Evolutionary conservation across 768 basidiomycete species (phyloP).

Genomic region (Omphalotus guepiniiformis): DNA sequence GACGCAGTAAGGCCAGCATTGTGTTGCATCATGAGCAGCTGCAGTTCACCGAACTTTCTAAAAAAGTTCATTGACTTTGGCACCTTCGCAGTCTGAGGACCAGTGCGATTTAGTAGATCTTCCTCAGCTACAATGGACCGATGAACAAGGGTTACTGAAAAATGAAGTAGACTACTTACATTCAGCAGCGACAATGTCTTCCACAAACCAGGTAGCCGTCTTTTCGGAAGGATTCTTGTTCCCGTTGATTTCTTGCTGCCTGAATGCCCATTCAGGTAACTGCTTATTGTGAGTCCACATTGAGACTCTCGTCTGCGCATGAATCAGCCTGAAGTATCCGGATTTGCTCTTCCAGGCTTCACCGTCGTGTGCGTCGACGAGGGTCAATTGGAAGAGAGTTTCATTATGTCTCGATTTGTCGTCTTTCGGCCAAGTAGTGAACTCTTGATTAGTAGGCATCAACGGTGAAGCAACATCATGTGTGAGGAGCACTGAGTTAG

Average conservation of each 20-base stretch:
- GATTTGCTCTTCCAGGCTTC: conserved; percentile 92
- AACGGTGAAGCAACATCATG: conserved; percentile 97
- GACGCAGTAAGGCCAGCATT: conserved; percentile 98
- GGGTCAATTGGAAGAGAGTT: conserved; percentile 76
- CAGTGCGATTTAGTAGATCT: conserved; percentile 51
- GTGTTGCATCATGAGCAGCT: conserved; percentile 95
- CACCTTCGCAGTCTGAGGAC: conserved; percentile 49
- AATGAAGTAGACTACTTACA: conserved; percentile 40
- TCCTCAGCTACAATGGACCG: conserved; percentile 40
- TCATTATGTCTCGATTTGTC: conserved; percentile 79
- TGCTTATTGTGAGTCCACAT: conserved; percentile 88
- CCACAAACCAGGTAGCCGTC: conserved; percentile 83
- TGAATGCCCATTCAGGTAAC: conserved; percentile 95
- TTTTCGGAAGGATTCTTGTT: conserved; percentile 87
- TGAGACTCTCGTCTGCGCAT: conserved; percentile 84
- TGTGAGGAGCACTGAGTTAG: conserved; percentile 78
- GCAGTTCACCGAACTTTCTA: conserved; percentile 90
- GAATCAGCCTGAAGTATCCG: conserved; percentile 87
- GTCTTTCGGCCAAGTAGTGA: conserved; percentile 87
- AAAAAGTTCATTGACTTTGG: conserved; percentile 89
- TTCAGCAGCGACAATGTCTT: conserved; percentile 73
- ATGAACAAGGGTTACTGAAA: conserved; percentile 6
- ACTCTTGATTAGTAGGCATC: conserved; percentile 98
- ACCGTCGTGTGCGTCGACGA: conserved; percentile 71
- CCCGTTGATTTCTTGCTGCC: conserved; percentile 97